These are phyloP conservation scores for Neurospora sp. DNA, from an alignment of 495 filamentous ascomycete species.

Conservation along the genomic window DNA sequence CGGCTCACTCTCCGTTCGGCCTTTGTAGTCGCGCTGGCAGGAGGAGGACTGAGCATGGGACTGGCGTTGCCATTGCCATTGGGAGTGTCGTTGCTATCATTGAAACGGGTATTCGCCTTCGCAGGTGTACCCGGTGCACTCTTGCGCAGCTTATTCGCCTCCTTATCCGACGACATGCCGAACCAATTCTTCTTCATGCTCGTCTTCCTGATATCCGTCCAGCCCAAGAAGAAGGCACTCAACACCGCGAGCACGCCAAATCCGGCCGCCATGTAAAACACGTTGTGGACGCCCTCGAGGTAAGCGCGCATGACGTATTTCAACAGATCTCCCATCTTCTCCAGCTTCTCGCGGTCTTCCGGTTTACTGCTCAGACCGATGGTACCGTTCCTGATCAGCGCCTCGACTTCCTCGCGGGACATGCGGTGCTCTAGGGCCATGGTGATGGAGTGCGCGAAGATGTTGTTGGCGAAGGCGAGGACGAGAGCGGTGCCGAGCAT, in stretches of 20 bases:
- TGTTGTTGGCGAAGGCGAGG: constrained; percentile 44
- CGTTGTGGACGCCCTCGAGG: background rate
- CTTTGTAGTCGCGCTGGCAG: background rate
- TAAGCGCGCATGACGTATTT: background rate
- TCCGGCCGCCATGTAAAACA: constrained; percentile 10
- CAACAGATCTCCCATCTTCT: background rate
- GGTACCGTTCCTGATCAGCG: background rate
- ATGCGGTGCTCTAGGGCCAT: background rate
- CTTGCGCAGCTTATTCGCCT: background rate
- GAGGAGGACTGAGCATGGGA: background rate
- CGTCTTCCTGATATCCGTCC: constrained; percentile 14
- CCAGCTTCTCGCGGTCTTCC: background rate
- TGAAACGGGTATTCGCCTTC: background rate
- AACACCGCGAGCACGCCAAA: constrained; percentile 6
- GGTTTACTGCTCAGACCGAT: background rate
- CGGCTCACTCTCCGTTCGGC: background rate
- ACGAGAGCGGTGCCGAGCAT: constrained; percentile 53
- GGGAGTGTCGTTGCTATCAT: too few relatives aligned
- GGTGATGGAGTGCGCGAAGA: constrained; percentile 45
- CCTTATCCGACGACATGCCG: background rate
- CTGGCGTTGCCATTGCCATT: background rate
- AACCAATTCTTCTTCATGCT: background rate
- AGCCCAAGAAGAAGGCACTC: constrained; percentile 13
- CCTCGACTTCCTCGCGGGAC: background rate
- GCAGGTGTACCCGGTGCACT: background rate